A percentile compares a stretch with the other conserved stretches of the same genome.
These are phyloP conservation scores for Cladorrhinum sp. DNA, from an alignment of 2,329 filamentous ascomycete species.

Conservation along the genomic window DNA sequence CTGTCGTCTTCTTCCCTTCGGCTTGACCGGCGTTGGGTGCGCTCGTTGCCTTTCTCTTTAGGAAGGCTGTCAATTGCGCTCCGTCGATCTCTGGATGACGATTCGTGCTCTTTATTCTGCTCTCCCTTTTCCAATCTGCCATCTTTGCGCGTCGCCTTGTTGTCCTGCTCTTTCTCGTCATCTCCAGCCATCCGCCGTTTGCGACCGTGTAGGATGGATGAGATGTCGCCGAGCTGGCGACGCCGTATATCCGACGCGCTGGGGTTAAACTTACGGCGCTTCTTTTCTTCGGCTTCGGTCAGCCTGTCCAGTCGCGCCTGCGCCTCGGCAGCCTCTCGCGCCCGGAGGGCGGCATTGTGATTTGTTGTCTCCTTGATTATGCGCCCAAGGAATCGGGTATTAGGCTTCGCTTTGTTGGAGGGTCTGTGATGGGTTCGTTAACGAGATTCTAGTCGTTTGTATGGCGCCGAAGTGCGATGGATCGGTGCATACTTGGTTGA, in stretches of 20 bases:
- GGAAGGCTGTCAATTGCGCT: constrained; percentile 4
- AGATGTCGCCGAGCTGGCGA: constrained; percentile 59
- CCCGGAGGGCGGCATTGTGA: constrained; percentile 83
- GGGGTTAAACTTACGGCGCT: constrained; percentile 46
- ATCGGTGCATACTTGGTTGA: constrained; percentile 42
- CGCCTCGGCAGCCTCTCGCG: constrained; percentile 79
- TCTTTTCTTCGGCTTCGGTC: constrained; percentile 46
- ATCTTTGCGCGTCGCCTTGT: background rate
- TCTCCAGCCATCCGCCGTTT: constrained; percentile 30
- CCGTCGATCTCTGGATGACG: background rate
- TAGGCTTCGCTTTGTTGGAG: constrained; percentile 74
- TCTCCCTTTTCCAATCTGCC: background rate
- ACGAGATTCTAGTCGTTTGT: constrained; percentile 1
- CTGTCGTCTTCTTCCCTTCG: constrained; percentile 5
- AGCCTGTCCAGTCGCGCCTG: constrained; percentile 65
- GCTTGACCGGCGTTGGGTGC: constrained; percentile 9
- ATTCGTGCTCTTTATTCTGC: background rate
- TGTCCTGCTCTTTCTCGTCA: constrained; percentile 7
- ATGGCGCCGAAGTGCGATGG: background rate
- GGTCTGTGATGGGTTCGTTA: constrained; percentile 49
- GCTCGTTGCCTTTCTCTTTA: background rate
- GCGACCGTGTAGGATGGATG: constrained; percentile 53
- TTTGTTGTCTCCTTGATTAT: constrained; percentile 84
- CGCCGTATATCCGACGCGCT: constrained; percentile 51
- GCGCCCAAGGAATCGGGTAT: constrained; percentile 83